phyloP scores from a whole-genome alignment of 2,329 filamentous ascomycete species.

The Pseudogymnoascus sp. region DNA sequence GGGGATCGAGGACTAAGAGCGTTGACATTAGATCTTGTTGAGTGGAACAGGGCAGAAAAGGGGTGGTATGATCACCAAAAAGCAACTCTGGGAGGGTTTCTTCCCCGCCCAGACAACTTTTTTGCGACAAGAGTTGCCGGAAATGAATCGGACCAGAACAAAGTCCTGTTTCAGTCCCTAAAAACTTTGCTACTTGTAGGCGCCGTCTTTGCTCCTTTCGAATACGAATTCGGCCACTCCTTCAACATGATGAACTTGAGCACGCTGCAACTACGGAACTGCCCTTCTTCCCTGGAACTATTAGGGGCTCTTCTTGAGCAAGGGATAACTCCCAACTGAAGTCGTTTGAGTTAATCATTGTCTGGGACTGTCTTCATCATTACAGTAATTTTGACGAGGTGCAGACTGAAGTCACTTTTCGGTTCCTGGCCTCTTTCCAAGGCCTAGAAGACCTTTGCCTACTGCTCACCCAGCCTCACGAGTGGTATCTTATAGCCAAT shows the following conservation, averaged over 20 bases:
- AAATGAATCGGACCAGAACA: not conserved
- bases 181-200: not conserved
- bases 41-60: not conserved
- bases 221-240: not conserved
- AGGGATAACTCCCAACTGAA: not conserved
- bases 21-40: not conserved
- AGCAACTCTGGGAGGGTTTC: not conserved
- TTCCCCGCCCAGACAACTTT: not conserved
- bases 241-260: not conserved
- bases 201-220: not conserved
- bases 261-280: not conserved
- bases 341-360: not conserved
- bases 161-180: not conserved
- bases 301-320: not conserved
- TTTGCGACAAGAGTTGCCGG: not conserved
- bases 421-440: not conserved
- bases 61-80: not conserved
- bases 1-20: not conserved
- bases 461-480: not conserved
- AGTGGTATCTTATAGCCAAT: not conserved
- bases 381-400: not conserved
- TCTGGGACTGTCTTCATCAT: not conserved
- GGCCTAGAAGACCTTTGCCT: not conserved
- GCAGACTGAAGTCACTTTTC: not conserved
- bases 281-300: not conserved